Evolutionary conservation across 306 rosid genomes (phyloP).

Genomic region (Hylodesmum podocarpum): DNA sequence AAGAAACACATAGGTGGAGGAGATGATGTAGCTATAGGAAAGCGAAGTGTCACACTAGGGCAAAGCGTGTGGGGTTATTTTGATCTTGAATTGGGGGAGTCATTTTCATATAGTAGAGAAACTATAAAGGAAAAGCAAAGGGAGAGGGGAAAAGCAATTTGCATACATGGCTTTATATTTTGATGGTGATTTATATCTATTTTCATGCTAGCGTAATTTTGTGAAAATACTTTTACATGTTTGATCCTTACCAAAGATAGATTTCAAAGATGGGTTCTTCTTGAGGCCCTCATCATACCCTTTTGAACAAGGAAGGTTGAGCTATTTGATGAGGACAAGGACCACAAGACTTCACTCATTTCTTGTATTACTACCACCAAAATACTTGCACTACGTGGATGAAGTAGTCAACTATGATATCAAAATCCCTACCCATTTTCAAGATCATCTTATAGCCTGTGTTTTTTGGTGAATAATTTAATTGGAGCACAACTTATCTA

Average conservation of each 20-base stretch:
- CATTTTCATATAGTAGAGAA: constrained; percentile 28
- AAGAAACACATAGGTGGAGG: constrained; percentile 8
- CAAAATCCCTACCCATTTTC: constrained; percentile 47
- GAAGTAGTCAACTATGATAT: constrained; percentile 69
- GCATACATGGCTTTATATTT: background rate
- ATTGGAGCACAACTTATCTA: constrained; percentile 12
- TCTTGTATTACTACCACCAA: constrained; percentile 57
- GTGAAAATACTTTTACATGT: background rate
- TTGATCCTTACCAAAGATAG: constrained; percentile 31
- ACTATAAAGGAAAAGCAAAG: constrained; percentile 32
- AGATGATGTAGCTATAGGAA: constrained; percentile 35
- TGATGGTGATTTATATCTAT: constrained; percentile 24
- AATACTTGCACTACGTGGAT: constrained; percentile 41
- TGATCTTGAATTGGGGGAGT: constrained; percentile 19
- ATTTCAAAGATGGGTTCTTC: constrained; percentile 1
- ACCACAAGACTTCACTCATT: constrained; percentile 67
- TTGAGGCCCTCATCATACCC: constrained; percentile 44
- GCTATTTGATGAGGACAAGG: constrained; percentile 57
- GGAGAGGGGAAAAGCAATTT: constrained; percentile 9
- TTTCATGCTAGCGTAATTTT: constrained; percentile 20
- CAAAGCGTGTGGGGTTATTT: constrained; percentile 41
- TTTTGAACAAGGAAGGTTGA: constrained; percentile 49
- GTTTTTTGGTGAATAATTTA: background rate
- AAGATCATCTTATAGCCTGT: constrained; percentile 39
- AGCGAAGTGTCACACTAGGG: constrained; percentile 36